phyloP scores from a whole-genome alignment of 805 yeast genomes.

The Torulaspora franciscae region DNA sequence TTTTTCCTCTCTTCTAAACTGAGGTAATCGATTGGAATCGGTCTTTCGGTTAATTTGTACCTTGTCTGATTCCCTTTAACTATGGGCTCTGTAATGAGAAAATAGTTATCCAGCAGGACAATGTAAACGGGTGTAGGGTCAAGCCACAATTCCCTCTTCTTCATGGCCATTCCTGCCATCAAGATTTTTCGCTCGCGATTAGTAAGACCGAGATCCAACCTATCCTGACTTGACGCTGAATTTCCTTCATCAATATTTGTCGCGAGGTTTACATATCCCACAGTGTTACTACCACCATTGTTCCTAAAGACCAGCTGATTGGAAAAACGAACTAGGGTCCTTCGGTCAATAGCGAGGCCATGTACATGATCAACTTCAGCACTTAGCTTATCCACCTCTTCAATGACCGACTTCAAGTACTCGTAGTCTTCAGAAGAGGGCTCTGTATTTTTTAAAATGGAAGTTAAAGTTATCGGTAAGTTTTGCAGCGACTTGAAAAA shows the following conservation, averaged over 20 bases:
- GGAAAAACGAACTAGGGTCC: constrained; percentile 50
- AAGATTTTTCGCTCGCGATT: constrained; percentile 54
- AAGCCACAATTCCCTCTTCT: constrained; percentile 61
- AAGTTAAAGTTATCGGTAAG: constrained; percentile 56
- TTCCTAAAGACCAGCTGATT: constrained; percentile 29
- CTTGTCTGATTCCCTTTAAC: constrained; percentile 37
- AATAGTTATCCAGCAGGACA: constrained; percentile 64
- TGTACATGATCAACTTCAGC: constrained; percentile 57
- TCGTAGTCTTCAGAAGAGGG: constrained; percentile 49
- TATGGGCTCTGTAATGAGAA: constrained; percentile 57
- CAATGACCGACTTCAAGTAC: constrained; percentile 49
- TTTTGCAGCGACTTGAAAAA: constrained; percentile 52
- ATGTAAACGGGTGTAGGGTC: constrained; percentile 49
- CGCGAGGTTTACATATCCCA: constrained; percentile 27
- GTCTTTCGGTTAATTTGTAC: constrained; percentile 48
- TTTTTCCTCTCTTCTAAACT: constrained; percentile 45
- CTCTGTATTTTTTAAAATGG: constrained; percentile 49
- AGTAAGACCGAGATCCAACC: constrained; percentile 43
- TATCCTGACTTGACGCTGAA: constrained; percentile 18
- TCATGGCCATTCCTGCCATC: constrained; percentile 51
- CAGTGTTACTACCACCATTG: constrained; percentile 22
- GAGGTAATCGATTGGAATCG: constrained; percentile 57
- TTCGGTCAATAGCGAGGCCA: constrained; percentile 53
- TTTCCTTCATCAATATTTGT: constrained; percentile 4
- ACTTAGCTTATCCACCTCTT: constrained; percentile 51